phyloP scores from a whole-genome alignment of 176 grass and related monocot species.

The Eleusine coracana region DNA sequence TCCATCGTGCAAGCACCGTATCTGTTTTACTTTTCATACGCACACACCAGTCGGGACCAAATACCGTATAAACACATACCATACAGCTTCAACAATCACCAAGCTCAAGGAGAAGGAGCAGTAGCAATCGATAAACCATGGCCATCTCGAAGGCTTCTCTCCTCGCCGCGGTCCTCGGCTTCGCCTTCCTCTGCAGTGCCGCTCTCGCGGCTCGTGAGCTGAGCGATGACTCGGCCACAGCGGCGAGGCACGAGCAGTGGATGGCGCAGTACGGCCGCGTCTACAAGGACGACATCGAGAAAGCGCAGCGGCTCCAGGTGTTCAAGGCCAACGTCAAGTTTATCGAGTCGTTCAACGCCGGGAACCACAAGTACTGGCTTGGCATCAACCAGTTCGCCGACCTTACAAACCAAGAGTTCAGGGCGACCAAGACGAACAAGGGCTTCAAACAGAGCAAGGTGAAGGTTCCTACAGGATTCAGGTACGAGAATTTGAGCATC shows the following conservation, averaged over 20 bases:
- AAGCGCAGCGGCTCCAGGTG: background rate
- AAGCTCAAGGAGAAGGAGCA: background rate
- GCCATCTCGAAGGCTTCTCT: background rate
- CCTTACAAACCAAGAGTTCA: background rate
- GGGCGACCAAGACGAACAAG: slow-evolving; percentile 1
- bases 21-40: background rate
- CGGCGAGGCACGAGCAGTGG: slow-evolving; percentile 11
- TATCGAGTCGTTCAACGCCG: background rate
- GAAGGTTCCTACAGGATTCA: background rate
- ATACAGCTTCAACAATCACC: background rate
- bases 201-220: background rate
- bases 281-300: background rate
- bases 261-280: background rate
- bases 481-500: slow-evolving; percentile 13
- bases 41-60: background rate
- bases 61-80: background rate
- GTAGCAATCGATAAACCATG: background rate
- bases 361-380: slow-evolving; percentile 13
- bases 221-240: background rate
- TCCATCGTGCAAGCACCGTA: slow-evolving; percentile 8
- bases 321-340: slow-evolving; percentile 11
- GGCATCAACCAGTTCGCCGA: slow-evolving; percentile 30
- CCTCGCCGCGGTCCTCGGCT: background rate
- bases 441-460: background rate
- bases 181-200: background rate